Percentiles rank a stretch among this genome's conserved stretches.
phyloP scores from a whole-genome alignment of 1,284 basidiomycete genomes.

The Tilletia horrida region DNA sequence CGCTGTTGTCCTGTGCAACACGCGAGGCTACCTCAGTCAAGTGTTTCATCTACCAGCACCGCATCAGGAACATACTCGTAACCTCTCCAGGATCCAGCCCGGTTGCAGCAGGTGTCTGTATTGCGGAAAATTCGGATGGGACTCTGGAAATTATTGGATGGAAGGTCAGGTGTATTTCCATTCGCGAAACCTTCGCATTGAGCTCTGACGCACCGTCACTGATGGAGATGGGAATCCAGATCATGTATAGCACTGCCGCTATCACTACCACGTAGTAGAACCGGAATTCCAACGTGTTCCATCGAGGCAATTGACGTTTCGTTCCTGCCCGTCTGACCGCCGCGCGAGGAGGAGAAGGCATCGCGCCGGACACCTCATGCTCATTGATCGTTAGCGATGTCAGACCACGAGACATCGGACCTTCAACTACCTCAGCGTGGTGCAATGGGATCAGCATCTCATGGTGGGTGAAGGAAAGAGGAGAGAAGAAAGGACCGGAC shows the following conservation, averaged over 20 bases:
- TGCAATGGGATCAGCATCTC: too few species aligned
- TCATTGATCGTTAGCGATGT: conserved; percentile 5
- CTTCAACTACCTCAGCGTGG: too few species aligned
- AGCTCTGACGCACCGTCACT: conserved; percentile 60
- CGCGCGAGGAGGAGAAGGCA: neutral
- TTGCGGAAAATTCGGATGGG: conserved; percentile 67
- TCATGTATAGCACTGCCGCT: conserved; percentile 71
- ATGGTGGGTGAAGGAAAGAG: too few species aligned
- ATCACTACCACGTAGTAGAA: conserved; percentile 69
- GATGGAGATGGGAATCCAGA: conserved; percentile 72
- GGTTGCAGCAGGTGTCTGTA: conserved; percentile 65
- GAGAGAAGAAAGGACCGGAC: too few species aligned
- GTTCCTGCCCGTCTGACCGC: neutral
- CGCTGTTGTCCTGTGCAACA: conserved; percentile 54
- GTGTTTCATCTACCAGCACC: neutral
- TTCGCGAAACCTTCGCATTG: neutral
- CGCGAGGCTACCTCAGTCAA: neutral
- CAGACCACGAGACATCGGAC: conserved; percentile 4
- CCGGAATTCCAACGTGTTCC: conserved; percentile 78
- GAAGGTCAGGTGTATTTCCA: too few species aligned
- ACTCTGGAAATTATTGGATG: neutral
- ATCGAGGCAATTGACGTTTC: conserved; percentile 58
- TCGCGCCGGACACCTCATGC: neutral
- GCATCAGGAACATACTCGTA: conserved; percentile 53
- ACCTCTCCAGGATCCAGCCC: conserved; percentile 60